These are phyloP conservation scores for Alternaria sp. DNA, from an alignment of 2,329 filamentous ascomycete species.

Conservation along the genomic window DNA sequence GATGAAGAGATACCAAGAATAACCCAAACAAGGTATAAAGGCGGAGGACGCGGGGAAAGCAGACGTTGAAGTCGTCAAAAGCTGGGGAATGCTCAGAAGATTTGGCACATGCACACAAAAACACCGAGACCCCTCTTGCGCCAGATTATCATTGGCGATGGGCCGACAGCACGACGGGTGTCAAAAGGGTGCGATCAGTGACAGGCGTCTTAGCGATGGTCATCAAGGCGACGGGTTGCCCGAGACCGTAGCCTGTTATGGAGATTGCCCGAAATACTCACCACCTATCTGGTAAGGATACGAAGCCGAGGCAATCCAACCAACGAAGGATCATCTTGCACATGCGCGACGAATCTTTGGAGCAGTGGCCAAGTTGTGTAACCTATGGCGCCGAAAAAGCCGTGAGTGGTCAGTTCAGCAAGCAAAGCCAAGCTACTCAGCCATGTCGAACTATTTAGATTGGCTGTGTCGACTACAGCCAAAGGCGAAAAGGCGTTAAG, in stretches of 20 bases:
- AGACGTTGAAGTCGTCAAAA: slow-evolving; percentile 24
- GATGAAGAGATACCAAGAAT: slow-evolving; percentile 7
- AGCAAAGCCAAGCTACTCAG: slow-evolving; percentile 13
- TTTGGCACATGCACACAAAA: slow-evolving; percentile 38
- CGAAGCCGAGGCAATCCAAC: slow-evolving; percentile 30
- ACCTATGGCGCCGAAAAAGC: slow-evolving; percentile 13
- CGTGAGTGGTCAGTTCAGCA: slow-evolving; percentile 22
- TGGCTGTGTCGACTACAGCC: slow-evolving; percentile 12
- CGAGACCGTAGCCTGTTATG: slow-evolving; percentile 33
- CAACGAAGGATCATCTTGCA: slow-evolving; percentile 24
- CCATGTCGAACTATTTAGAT: slow-evolving; percentile 15
- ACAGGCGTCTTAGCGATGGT: slow-evolving; percentile 23
- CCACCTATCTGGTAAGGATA: slow-evolving; percentile 28
- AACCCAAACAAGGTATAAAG: slow-evolving; percentile 16
- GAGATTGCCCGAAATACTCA: slow-evolving; percentile 44
- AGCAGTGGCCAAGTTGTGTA: slow-evolving; percentile 3
- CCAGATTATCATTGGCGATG: slow-evolving; percentile 27
- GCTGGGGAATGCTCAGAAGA: slow-evolving; percentile 24
- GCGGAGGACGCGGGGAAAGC: slow-evolving; percentile 40
- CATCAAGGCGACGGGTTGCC: slow-evolving; percentile 26
- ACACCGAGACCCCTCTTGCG: slow-evolving; percentile 21
- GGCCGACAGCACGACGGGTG: slow-evolving; percentile 25
- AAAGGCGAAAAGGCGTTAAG: slow-evolving; percentile 11
- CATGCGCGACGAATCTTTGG: slow-evolving; percentile 24
- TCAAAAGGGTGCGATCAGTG: slow-evolving; percentile 37